These are phyloP conservation scores for Thecaphora frezii DNA, from an alignment of 1,284 basidiomycete genomes.

Conservation along the genomic window DNA sequence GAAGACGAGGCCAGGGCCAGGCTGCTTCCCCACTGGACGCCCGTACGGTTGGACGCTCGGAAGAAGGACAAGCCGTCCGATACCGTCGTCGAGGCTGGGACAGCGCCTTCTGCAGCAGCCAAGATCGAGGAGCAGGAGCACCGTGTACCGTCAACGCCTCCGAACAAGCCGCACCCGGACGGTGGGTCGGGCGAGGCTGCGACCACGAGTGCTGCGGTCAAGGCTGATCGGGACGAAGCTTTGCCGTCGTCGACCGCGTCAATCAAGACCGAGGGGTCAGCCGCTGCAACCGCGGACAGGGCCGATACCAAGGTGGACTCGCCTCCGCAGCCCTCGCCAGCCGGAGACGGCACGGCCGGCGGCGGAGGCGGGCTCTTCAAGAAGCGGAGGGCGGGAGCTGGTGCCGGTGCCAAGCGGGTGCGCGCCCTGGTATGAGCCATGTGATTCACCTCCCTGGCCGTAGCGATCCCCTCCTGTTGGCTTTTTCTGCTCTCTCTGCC, in stretches of 20 bases:
- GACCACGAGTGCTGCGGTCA: not conserved
- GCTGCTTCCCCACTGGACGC: conserved; percentile 10
- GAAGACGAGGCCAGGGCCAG: conserved; percentile 7
- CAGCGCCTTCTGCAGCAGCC: too few species aligned
- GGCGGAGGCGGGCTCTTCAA: conserved; percentile 42
- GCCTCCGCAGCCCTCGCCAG: not conserved
- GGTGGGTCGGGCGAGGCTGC: not conserved
- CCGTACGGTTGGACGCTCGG: conserved; percentile 7
- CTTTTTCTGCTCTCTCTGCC: too few species aligned
- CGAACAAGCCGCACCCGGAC: too few species aligned
- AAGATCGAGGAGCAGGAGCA: not conserved
- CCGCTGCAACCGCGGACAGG: not conserved
- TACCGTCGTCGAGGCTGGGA: not conserved
- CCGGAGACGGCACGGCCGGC: not conserved
- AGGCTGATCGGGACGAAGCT: not conserved
- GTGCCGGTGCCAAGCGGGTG: conserved; percentile 45
- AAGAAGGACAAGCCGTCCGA: not conserved
- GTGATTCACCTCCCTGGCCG: too few species aligned
- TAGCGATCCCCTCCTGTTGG: too few species aligned
- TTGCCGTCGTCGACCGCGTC: not conserved
- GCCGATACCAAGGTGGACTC: not conserved
- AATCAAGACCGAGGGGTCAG: not conserved
- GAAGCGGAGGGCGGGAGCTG: conserved; percentile 42
- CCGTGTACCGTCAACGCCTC: too few species aligned
- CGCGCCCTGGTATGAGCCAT: conserved; percentile 34